Percentiles rank a stretch among this genome's conserved stretches.
These are phyloP conservation scores for Ceratobasidium sp. DNA, from an alignment of 1,284 basidiomycete species.

Conservation along the genomic window DNA sequence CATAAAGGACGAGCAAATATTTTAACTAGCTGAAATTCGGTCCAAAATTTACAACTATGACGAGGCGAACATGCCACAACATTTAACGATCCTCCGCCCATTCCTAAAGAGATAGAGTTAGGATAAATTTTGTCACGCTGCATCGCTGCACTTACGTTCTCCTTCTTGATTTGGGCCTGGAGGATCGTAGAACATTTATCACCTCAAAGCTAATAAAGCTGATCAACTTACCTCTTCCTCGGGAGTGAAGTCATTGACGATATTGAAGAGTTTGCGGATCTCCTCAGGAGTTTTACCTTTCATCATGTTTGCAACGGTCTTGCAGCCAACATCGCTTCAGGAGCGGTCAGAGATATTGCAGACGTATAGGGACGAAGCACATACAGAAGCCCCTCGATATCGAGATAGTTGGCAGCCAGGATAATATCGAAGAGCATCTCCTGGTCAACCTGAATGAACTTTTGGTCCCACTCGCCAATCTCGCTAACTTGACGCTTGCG, in stretches of 20 bases:
- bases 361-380: background rate
- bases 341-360: conserved; percentile 20
- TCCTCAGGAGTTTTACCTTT: conserved; percentile 98
- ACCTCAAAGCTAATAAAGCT: conserved; percentile 28
- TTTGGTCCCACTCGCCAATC: conserved; percentile 99
- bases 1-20: too few relatives aligned
- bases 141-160: conserved; percentile 64
- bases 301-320: conserved; percentile 99
- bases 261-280: conserved; percentile 97
- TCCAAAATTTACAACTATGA: background rate
- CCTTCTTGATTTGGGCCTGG: conserved; percentile 73
- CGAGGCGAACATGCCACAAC: background rate
- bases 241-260: conserved; percentile 75
- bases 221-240: conserved; percentile 75
- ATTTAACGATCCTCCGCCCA: conserved; percentile 88
- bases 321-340: conserved; percentile 95
- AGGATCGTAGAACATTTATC: background rate
- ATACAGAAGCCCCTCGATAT: conserved; percentile 98
- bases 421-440: conserved; percentile 99
- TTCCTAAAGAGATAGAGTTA: conserved; percentile 66
- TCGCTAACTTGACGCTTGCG: conserved; percentile 93
- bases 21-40: background rate
- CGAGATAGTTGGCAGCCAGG: conserved; percentile 98
- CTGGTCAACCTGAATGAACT: conserved; percentile 97
- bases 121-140: background rate